phyloP scores from a whole-genome alignment of 2,329 filamentous ascomycete genomes.

The Tolypocladium paradoxum region DNA sequence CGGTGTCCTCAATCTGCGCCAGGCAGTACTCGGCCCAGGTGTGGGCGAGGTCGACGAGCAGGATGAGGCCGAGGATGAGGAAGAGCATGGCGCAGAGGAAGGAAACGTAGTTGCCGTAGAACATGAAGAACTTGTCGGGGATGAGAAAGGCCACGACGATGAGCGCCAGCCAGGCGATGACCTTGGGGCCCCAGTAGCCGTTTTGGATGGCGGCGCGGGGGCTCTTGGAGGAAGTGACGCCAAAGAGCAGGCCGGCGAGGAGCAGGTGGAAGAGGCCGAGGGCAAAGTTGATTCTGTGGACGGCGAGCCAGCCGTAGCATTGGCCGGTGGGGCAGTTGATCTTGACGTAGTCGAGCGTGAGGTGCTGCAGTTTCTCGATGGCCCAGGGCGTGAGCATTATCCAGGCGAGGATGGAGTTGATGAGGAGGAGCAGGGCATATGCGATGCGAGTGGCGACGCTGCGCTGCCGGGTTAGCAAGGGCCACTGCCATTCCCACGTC shows the following conservation, averaged over 20 bases:
- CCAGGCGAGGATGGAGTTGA: conserved; percentile 97
- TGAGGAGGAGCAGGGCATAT: conserved; percentile 84
- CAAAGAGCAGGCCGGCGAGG: conserved; percentile 73
- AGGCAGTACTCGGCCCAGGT: conserved; percentile 96
- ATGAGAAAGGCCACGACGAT: conserved; percentile 92
- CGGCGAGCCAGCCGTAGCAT: conserved; percentile 91
- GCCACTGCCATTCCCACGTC: not conserved
- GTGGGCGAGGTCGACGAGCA: conserved; percentile 90
- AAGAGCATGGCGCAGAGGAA: conserved; percentile 86
- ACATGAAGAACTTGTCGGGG: conserved; percentile 85
- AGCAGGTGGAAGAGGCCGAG: conserved; percentile 89
- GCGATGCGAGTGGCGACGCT: conserved; percentile 95
- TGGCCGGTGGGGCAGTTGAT: conserved; percentile 85
- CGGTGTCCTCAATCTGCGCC: conserved; percentile 80
- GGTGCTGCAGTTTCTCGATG: conserved; percentile 84
- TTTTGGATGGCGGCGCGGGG: conserved; percentile 85
- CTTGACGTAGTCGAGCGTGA: conserved; percentile 91
- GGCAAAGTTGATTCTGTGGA: conserved; percentile 96
- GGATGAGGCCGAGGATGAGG: conserved; percentile 79
- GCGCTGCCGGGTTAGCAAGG: not conserved
- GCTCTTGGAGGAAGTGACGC: conserved; percentile 78
- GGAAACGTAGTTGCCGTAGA: conserved; percentile 92
- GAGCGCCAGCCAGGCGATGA: conserved; percentile 77
- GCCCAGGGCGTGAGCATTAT: conserved; percentile 99
- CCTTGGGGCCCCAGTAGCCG: conserved; percentile 97